phyloP scores from a whole-genome alignment of 192 early-diverging fungal genomes.

The Tieghemiomyces parasiticus region DNA sequence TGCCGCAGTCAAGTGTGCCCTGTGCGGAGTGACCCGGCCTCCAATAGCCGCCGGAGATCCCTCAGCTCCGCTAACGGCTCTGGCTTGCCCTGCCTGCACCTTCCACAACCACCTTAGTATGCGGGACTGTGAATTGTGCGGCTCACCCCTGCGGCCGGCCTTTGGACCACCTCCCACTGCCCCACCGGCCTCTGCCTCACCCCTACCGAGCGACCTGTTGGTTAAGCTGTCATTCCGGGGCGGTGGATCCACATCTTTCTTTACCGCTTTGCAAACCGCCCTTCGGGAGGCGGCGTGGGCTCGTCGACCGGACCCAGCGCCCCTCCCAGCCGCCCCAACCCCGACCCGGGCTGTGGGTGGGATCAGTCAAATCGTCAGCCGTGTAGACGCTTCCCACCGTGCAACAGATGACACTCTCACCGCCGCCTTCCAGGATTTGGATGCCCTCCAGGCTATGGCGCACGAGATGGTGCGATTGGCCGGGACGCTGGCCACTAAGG shows the following conservation, averaged over 20 bases:
- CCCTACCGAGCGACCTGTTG: not conserved
- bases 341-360: constrained; percentile 12
- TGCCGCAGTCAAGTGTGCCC: not conserved
- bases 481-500: constrained; percentile 20
- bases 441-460: constrained; percentile 76
- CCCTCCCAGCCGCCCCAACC: not conserved
- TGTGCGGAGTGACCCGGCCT: not conserved
- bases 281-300: not conserved
- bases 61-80: not conserved
- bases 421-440: constrained; percentile 79
- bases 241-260: constrained; percentile 5
- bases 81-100: constrained; percentile 9
- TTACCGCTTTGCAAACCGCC: not conserved
- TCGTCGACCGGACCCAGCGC: not conserved
- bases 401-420: constrained; percentile 51
- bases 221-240: constrained; percentile 9
- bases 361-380: constrained; percentile 26
- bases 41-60: no score
- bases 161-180: not conserved
- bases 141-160: not conserved
- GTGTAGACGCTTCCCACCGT: constrained; percentile 45
- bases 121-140: constrained; percentile 8
- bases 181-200: not conserved
- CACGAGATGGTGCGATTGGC: constrained; percentile 66
- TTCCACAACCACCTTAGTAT: constrained; percentile 10